Base-by-base conservation (phyloP, 179 eudicot species). In the Nepenthes alata region DNA sequence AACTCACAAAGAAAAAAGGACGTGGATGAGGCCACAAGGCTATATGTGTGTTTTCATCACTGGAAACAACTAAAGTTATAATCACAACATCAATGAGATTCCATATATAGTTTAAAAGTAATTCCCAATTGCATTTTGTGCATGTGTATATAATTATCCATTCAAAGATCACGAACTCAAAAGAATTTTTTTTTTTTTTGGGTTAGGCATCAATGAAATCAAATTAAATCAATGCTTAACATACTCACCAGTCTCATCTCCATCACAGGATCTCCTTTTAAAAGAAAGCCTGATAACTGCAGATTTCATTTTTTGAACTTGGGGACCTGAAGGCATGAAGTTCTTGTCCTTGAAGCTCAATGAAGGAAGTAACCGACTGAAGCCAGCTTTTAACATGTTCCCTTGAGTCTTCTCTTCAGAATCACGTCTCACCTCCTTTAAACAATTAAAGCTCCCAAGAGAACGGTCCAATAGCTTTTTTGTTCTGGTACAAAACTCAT, bases 281-380 rank as follows among this genome's bases (percentile, higher is more conserved):
- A 86, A 70, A 6, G 96, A 84, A 65, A 89, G 80, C 70, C 89
- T 76, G 39, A 84, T 78, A 62, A 83, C 74, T 14, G 88, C 67
- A 13, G 96, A 74, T 73, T 70, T 78, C 75, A 35, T 74, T 70
- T 55, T 75, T 48, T 76, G 83, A 53, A 70, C 59, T 55, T 63
- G 73, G 67, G 59, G 25, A 71, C 77, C 78, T 76, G 63, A 52
- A 74, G 49, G 58, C 44, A 6, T 66, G 60, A 64, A 61, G 57
- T 55, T 81, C 79, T 63, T 74, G 34, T 84, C 81, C 65, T 80
- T 79, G 57, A 82, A 86, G 64, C 90, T 89, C 41, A 82, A 11
- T 35, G 93, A 73, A 70, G 85, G 70, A 65, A 82, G 75, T 66
- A 86, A 57, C 57, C 67, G 72, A 15, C 85, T 80, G 11, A 80